These are phyloP conservation scores for Zygoascus meyerae DNA, from an alignment of 1,139 yeast species.

Conservation along the genomic window DNA sequence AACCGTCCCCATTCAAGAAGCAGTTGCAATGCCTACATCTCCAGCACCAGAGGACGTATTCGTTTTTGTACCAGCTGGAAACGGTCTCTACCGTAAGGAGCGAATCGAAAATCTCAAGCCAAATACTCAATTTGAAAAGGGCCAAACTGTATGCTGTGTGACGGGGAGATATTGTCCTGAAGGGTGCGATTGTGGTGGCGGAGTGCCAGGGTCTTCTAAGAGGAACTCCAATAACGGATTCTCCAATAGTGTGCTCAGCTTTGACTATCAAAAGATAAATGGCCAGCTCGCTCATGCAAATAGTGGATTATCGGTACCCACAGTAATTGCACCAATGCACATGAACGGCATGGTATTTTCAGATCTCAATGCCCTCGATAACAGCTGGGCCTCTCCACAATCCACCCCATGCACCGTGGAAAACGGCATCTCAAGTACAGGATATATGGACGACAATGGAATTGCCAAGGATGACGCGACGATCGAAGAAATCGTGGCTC, in stretches of 20 bases:
- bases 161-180: slow-evolving; percentile 5
- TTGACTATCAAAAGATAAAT: neutral
- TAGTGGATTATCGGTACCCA: slow-evolving; percentile 18
- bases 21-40: slow-evolving; percentile 1
- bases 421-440: neutral
- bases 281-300: neutral
- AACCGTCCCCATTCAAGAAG: neutral
- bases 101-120: slow-evolving; percentile 1
- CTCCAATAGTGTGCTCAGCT: neutral
- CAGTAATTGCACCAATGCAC: slow-evolving; percentile 35
- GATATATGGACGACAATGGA: neutral
- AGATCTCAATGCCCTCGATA: slow-evolving; percentile 10
- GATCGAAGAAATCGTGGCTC: slow-evolving; percentile 6
- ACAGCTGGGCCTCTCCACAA: slow-evolving; percentile 5
- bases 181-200: slow-evolving; percentile 5
- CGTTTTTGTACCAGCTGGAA: slow-evolving; percentile 33
- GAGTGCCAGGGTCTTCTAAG: neutral
- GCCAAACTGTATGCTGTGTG: slow-evolving; percentile 3
- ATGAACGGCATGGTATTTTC: slow-evolving; percentile 23
- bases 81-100: slow-evolving; percentile 30
- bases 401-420: slow-evolving; percentile 2
- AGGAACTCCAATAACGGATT: neutral
- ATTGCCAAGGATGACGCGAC: neutral
- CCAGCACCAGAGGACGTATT: slow-evolving; percentile 18
- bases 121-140: neutral